Evolutionary conservation across 371 early-diverging fungal genomes (phyloP), one percentile per base, ranked within the genome.

Genomic region (Saksenaea oblongispora): DNA sequence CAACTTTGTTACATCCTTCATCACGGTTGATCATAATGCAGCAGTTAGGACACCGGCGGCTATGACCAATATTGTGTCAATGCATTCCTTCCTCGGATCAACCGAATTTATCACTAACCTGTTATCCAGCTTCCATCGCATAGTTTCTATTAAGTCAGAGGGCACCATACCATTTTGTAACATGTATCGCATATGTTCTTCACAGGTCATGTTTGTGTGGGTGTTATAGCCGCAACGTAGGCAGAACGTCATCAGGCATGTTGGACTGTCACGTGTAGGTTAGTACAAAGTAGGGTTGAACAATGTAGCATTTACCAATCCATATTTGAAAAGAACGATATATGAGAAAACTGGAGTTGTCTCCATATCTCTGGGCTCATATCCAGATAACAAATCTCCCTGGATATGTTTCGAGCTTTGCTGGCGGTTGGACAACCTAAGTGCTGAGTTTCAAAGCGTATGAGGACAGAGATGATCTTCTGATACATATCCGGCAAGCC

Each of bases 1-100:
- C 90, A 0, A 92, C 89, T 69, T 90, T 89, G 66, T 91, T 90
- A 61, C 92, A 92, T 5, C 92, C 92, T 67, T 92, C 92, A 44
- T 92, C 92, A 15, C 92, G 69, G 41, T 89, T 86, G 37, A 92
- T 92, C 73, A 92, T 74, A 34, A 91, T 86, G 18, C 82, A 87
- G 67, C 92, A 92, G 36, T 83, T 83, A 4, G 92, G 92, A 65
- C 92, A 92, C 35, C 76, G 73, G 35, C 82, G 87, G 41, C 88
- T 84, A 53, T 4, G 4, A 53, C 8, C 17, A 17, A 9, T n/a
- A n/a, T n/a, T n/a, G n/a, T n/a, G n/a, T n/a, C n/a, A n/a, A n/a
- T n/a, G n/a, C n/a, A n/a, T n/a, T n/a, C n/a, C n/a, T n/a, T n/a
- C n/a, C n/a, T n/a, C n/a, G n/a, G n/a, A n/a, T n/a, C n/a, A n/a